Conservation (phyloP, 2,329 filamentous ascomycete species). For the Corynespora cassiicola region DNA sequence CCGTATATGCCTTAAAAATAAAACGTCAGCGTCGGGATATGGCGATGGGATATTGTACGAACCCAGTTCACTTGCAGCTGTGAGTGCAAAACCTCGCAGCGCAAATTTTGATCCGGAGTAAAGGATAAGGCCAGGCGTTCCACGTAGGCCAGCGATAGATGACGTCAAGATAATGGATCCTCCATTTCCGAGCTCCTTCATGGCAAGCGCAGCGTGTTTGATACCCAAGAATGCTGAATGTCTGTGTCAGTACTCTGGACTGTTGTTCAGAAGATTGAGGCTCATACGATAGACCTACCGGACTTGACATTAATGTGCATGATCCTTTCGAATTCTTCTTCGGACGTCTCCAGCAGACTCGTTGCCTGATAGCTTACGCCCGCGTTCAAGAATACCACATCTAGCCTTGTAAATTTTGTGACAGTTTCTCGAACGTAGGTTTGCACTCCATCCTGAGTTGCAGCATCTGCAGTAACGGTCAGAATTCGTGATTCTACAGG, state of each 20-base stretch:
- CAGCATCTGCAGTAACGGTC: slow-evolving; percentile 43
- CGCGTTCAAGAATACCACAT: slow-evolving; percentile 36
- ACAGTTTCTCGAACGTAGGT: slow-evolving; percentile 28
- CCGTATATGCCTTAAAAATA: no score
- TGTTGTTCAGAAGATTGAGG: no score
- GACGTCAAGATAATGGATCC: slow-evolving; percentile 50
- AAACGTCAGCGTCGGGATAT: no score
- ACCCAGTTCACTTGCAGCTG: slow-evolving; percentile 47
- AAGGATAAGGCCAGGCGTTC: slow-evolving; percentile 42
- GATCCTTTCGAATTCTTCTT: slow-evolving; percentile 43
- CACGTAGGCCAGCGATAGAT: slow-evolving; percentile 47
- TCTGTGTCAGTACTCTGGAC: no score
- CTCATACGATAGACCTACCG: no score
- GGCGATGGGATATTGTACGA: no score
- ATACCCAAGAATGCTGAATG: slow-evolving; percentile 44
- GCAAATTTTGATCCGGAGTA: slow-evolving; percentile 49
- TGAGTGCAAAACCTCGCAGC: slow-evolving; percentile 44
- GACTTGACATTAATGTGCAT: slow-evolving; percentile 48
- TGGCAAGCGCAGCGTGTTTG: slow-evolving; percentile 43
- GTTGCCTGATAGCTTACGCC: slow-evolving; percentile 33
- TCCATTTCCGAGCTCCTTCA: slow-evolving; percentile 37
- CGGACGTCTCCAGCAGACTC: slow-evolving; percentile 43
- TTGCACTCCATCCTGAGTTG: slow-evolving; percentile 38
- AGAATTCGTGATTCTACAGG: slow-evolving; percentile 32
- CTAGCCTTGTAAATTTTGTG: slow-evolving; percentile 33